Base-by-base conservation (phyloP, 1,284 basidiomycete species). In the Sporisorium scitamineum region DNA sequence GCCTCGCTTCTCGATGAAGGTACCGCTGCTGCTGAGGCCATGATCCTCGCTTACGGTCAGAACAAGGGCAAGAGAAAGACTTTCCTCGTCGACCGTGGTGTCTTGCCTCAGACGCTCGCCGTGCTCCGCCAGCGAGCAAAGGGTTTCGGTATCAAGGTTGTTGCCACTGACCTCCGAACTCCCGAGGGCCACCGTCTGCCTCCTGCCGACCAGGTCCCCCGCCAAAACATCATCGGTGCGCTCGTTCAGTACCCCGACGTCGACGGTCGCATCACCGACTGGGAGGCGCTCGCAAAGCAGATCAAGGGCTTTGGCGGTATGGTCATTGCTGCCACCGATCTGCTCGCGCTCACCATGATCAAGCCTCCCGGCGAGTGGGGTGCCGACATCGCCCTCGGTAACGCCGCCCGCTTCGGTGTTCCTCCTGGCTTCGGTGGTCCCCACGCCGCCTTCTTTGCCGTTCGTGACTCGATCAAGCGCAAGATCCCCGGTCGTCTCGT, bases 281-380 rank as follows among this genome's bases (percentile, higher is more conserved):
- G 92, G 88, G 87, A 87, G 47, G 86, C 87, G 5, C 88, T 97
- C 18, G 89, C 93, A 3, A 86, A 90, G 24, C 88, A 89, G 27
- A 90, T 92, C 37, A 95, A 98, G 85, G 87, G 88, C n/a, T 83
- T 88, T 20, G 92, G 92, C 41, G 94, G 89, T 47, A 89, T 97
- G 70, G 90, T 96, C 56, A 89, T 93, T 24, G 93, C 92, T 76
- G 94, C 94, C 13, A 94, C 94, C 14, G 96, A 99, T 86, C 89
- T 99, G 54, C 89, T 99, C 31, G 94, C 96, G 2, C 88, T 98
- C 82, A 95, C 95, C 9, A 90, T 95, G 89, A 89, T 99, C 80
- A 94, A 93, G 84, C 94, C 96, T 26, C 96, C 96, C 13, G 96
- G 96, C 64, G 96, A 98, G 88, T 98, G 96, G 94, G 96, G 96